Base-by-base conservation (phyloP, 805 yeast genomes). In the Candida tallmaniae region DNA sequence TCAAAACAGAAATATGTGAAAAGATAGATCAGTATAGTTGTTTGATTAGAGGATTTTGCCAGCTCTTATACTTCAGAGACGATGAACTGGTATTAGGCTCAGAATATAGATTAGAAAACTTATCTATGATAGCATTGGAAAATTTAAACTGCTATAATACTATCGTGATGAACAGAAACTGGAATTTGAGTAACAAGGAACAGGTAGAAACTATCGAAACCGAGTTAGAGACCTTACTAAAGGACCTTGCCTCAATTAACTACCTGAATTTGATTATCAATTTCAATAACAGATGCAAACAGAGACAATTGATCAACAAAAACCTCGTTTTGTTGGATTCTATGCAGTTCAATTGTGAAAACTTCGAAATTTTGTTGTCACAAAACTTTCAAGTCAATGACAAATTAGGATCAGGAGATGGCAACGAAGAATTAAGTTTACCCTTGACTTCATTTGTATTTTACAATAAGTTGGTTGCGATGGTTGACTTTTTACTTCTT, bases 401-500 rank as follows among this genome's bases (percentile, higher is more conserved):
- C 15, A 48, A 46, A 25, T 37, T 65, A 7, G n/a, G n/a, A n/a
- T n/a, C n/a, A n/a, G n/a, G n/a, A n/a, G n/a, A n/a, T n/a, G n/a
- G n/a, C n/a, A 35, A 32, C 27, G 61, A 52, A n/a, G 62, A 56
- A 11, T 66, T 75, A 1, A 73, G 80, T 0, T 61, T 85, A 50
- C 86, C 90, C 2, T 54, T 85, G 20, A 71, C 90, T 6, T 75
- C 86, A 1, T 87, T 78, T 76, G 67, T 82, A 1, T 83, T 76
- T 51, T 69, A 64, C 43, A 68, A 73, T 42, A 90, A 90, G 54
- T 56, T 88, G 27, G 67, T 66, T 23, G 61, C 74, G 22, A 90
- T 90, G 95, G 47, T 76, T 11, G 82, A 83, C 50, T 76, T 80
- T n/a, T 73, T 76, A 1, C 56, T 86, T 20, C 72, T 77, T 38